These are phyloP conservation scores for Lachancea fermentati DNA, from an alignment of 805 yeast species.

Conservation along the genomic window DNA sequence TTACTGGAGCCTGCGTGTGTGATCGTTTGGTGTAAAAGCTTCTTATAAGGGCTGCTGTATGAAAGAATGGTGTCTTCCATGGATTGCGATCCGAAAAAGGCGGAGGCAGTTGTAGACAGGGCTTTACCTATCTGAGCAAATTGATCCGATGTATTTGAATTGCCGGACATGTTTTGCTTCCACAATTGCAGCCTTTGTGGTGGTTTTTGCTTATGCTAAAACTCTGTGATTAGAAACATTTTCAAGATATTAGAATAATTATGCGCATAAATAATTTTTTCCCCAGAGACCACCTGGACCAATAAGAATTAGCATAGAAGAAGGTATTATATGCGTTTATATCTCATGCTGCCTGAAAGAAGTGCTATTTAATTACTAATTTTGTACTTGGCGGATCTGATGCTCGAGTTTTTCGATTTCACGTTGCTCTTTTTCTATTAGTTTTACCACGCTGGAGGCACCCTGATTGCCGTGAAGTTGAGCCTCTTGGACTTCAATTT, in stretches of 20 bases:
- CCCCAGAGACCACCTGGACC: not conserved
- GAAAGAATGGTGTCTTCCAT: constrained; percentile 32
- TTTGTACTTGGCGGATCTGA: constrained; percentile 24
- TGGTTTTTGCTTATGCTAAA: not conserved
- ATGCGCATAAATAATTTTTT: not conserved
- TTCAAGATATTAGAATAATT: not conserved
- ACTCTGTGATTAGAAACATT: too few species aligned
- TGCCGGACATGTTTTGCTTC: constrained; percentile 8
- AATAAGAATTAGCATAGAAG: not conserved
- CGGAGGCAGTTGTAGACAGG: constrained; percentile 52
- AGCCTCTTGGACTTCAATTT: constrained; percentile 13
- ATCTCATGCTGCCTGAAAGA: constrained; percentile 2
- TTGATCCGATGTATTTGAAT: constrained; percentile 17
- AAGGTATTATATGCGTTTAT: not conserved
- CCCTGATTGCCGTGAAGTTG: constrained; percentile 25
- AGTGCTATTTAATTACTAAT: constrained; percentile 8
- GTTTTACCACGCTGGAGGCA: constrained; percentile 32
- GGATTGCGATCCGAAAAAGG: constrained; percentile 41
- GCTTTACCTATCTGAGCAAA: constrained; percentile 40
- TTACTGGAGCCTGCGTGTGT: constrained; percentile 18
- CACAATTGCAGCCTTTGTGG: not conserved
- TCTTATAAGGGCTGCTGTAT: constrained; percentile 28
- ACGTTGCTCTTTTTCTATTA: constrained; percentile 41
- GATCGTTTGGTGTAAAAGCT: constrained; percentile 26
- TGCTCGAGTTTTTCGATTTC: constrained; percentile 41